Evolutionary conservation across 2,329 filamentous ascomycete species (phyloP).

Genomic region (Aureobasidium lini): DNA sequence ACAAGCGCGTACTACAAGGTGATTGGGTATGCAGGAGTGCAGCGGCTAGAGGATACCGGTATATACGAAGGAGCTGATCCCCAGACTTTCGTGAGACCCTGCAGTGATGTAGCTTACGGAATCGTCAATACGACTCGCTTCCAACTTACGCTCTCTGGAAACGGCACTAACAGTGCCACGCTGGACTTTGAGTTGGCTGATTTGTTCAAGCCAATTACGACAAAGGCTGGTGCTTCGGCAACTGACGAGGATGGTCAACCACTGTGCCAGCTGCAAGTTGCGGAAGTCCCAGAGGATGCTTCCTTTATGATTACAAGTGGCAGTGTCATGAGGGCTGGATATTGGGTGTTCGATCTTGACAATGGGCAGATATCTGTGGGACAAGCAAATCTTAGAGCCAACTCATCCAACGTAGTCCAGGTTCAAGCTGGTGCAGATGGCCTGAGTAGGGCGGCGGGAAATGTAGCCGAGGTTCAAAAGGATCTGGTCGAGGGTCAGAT

Average conservation of each 20-base stretch:
- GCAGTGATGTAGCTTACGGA: background rate
- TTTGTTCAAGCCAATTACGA: background rate
- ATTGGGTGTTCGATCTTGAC: slow-evolving; percentile 31
- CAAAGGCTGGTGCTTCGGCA: background rate
- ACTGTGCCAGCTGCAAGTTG: slow-evolving; percentile 17
- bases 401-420: background rate
- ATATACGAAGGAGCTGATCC: background rate
- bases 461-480: background rate
- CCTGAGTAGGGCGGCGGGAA: background rate
- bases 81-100: background rate
- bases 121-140: background rate
- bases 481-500: background rate
- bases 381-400: slow-evolving; percentile 19
- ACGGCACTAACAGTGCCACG: background rate
- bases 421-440: background rate
- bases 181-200: slow-evolving; percentile 2
- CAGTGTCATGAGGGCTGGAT: slow-evolving; percentile 27
- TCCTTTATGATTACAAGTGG: slow-evolving; percentile 16
- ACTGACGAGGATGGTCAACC: background rate
- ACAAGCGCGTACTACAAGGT: slow-evolving; percentile 19
- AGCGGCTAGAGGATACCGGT: too few relatives aligned
- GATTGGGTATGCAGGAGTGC: background rate
- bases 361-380: slow-evolving; percentile 28
- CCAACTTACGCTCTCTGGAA: background rate
- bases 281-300: background rate